Evolutionary conservation across 331 rosid genomes (phyloP).

Genomic region (Pyrus hybrid): DNA sequence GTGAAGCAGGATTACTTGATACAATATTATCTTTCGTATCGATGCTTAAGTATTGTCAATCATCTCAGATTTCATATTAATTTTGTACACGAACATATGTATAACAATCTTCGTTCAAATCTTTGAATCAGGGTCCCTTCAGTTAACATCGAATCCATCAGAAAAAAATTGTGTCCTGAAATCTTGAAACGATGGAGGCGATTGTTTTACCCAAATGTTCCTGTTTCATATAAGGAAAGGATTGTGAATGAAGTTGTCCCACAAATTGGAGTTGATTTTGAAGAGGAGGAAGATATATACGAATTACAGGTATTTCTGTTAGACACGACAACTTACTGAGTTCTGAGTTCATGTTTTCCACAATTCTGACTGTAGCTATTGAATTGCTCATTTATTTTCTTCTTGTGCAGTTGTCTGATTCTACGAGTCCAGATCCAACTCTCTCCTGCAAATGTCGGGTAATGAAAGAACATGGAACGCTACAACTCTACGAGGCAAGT

Average conservation of each 20-base stretch:
- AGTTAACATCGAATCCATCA: slow-evolving; percentile 9
- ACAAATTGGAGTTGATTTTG: slow-evolving; percentile 26
- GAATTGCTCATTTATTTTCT: neutral
- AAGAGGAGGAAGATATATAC: slow-evolving; percentile 34
- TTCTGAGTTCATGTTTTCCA: neutral
- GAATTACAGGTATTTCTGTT: slow-evolving; percentile 28
- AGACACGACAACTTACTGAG: neutral
- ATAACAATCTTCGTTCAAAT: neutral
- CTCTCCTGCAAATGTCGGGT: slow-evolving; percentile 37
- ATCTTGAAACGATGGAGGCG: slow-evolving; percentile 12
- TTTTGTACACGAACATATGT: neutral
- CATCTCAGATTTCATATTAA: neutral
- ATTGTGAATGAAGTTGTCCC: slow-evolving; percentile 13
- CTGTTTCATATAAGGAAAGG: slow-evolving; percentile 31
- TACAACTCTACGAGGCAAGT: slow-evolving; percentile 39
- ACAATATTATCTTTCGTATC: neutral
- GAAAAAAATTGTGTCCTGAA: slow-evolving; percentile 4
- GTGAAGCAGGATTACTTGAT: neutral
- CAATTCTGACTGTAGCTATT: neutral
- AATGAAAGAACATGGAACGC: slow-evolving; percentile 20
- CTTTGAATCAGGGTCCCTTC: slow-evolving; percentile 30
- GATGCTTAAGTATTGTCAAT: neutral
- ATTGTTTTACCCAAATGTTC: slow-evolving; percentile 26
- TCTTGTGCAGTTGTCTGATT: slow-evolving; percentile 29
- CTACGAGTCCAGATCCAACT: slow-evolving; percentile 12